A percentile compares a stretch with the other conserved stretches of the same genome.
Conservation (phyloP, 345 rosid genomes). For the Salix arbutifolia region DNA sequence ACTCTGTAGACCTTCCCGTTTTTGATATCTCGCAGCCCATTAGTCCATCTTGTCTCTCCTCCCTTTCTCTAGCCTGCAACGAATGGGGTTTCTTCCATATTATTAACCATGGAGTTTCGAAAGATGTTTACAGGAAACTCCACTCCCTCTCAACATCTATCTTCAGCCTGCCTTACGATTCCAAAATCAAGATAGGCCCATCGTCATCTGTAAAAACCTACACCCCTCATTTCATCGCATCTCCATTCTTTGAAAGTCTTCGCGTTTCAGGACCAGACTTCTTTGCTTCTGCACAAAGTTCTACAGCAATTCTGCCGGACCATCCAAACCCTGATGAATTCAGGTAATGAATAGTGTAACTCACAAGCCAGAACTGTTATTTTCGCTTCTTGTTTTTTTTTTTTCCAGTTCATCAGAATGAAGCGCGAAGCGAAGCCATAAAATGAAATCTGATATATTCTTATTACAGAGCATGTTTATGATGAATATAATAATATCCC, state of each 20-base stretch:
- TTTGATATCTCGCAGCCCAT: constrained; percentile 32
- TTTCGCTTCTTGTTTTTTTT: not conserved
- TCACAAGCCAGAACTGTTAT: not conserved
- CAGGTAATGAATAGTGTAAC: constrained; percentile 19
- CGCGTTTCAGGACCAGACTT: constrained; percentile 35
- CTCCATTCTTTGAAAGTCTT: constrained; percentile 43
- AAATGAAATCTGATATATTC: not conserved
- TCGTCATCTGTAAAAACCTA: constrained; percentile 27
- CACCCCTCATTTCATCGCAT: constrained; percentile 42
- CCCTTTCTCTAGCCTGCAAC: constrained; percentile 33
- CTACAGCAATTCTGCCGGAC: constrained; percentile 16
- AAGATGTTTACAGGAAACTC: constrained; percentile 27
- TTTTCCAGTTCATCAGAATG: not conserved
- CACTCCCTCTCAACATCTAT: constrained; percentile 17
- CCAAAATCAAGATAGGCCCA: constrained; percentile 35
- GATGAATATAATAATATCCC: not conserved
- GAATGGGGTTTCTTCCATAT: constrained; percentile 44
- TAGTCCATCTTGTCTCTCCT: constrained; percentile 14
- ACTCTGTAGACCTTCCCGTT: constrained; percentile 27
- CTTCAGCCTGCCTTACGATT: constrained; percentile 28
- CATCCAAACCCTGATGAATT: constrained; percentile 25
- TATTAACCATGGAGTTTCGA: constrained; percentile 36
- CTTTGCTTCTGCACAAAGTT: constrained; percentile 32
- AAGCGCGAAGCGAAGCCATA: not conserved
- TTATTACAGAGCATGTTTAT: not conserved